Conservation (phyloP, 2,329 filamentous ascomycete species). For the Trichoderma atroviride region DNA sequence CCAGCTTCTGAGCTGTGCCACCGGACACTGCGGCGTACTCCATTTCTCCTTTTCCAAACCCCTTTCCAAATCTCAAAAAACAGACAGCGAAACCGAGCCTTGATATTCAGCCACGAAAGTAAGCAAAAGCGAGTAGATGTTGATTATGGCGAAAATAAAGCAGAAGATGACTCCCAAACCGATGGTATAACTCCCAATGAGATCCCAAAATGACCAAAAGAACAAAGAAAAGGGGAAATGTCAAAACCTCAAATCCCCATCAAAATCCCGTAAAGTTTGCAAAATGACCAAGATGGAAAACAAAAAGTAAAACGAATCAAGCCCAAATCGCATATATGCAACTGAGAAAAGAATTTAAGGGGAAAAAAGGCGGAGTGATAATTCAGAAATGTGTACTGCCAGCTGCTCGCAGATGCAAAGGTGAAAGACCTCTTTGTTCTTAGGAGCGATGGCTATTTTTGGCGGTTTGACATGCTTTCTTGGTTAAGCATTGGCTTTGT, state of each 20-base stretch:
- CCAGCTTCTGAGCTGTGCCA: neutral
- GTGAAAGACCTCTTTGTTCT: neutral
- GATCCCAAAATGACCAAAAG: neutral
- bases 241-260: neutral
- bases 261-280: neutral
- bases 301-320: neutral
- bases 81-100: neutral
- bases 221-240: neutral
- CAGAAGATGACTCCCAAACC: neutral
- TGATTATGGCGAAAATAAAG: neutral
- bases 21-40: neutral
- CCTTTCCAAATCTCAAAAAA: neutral
- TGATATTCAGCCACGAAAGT: neutral
- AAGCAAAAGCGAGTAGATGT: neutral
- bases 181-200: neutral
- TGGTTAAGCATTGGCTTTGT: neutral
- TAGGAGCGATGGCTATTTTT: neutral
- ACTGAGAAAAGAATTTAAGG: neutral
- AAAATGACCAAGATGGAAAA: neutral
- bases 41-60: neutral
- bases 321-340: neutral
- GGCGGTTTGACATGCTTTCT: neutral
- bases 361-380: neutral
- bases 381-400: neutral
- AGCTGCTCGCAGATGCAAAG: neutral